A percentile compares a stretch with the other conserved stretches of the same genome.
phyloP scores from a whole-genome alignment of 371 early-diverging fungal genomes.

The Dinochytrium kinnereticum region DNA sequence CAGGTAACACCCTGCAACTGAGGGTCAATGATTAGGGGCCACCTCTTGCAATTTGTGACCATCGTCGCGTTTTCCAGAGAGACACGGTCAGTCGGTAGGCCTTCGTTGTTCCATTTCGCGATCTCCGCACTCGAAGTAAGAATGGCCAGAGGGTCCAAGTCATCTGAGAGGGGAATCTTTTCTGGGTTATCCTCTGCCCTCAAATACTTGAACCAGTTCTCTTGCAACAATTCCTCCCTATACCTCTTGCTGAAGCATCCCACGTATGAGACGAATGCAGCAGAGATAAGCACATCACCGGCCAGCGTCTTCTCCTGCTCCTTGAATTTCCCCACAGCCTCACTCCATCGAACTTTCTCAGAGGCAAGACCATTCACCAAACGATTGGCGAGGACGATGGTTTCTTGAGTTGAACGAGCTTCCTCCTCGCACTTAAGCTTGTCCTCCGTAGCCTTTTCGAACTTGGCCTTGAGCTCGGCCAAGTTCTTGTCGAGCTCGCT shows the following conservation, averaged over 20 bases:
- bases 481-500: constrained; percentile 63
- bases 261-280: constrained; percentile 67
- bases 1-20: constrained; percentile 69
- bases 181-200: constrained; percentile 44
- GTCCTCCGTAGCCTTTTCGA: constrained; percentile 68
- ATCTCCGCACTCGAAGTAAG: constrained; percentile 63
- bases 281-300: constrained; percentile 64
- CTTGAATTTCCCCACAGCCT: constrained; percentile 61
- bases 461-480: constrained; percentile 60
- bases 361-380: constrained; percentile 68
- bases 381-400: constrained; percentile 65
- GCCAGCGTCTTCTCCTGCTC: constrained; percentile 68
- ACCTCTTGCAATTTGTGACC: constrained; percentile 64
- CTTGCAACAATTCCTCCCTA: constrained; percentile 60
- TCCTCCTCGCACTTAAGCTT: constrained; percentile 67
- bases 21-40: constrained; percentile 70
- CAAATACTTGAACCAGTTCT: constrained; percentile 60
- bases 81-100: constrained; percentile 64
- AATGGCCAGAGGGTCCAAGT: constrained; percentile 60
- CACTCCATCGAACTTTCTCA: constrained; percentile 68
- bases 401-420: constrained; percentile 63
- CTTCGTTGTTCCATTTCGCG: constrained; percentile 70
- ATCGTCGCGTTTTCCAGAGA: constrained; percentile 68
- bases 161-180: constrained; percentile 57
- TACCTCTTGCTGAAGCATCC: constrained; percentile 68